These are phyloP conservation scores for Austroboletus rostrupii DNA, from an alignment of 1,284 basidiomycete genomes.

Conservation along the genomic window DNA sequence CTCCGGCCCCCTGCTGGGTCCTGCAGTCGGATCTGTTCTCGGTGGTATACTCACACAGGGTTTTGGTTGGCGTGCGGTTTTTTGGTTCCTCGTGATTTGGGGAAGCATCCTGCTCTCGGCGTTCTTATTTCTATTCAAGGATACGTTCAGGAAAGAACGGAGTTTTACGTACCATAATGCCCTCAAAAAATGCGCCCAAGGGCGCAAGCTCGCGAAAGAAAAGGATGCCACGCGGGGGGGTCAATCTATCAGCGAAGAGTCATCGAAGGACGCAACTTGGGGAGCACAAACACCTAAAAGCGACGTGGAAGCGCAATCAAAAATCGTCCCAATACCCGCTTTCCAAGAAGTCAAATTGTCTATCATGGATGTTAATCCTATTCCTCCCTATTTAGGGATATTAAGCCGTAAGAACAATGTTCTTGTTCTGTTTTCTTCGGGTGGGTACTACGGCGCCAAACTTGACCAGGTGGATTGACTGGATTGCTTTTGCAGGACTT, in stretches of 20 bases:
- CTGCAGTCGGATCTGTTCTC: constrained; percentile 66
- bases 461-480: constrained; percentile 40
- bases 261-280: too few species aligned
- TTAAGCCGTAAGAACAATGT: constrained; percentile 19
- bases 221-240: constrained; percentile 10
- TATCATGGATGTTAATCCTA: constrained; percentile 21
- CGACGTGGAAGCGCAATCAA: constrained; percentile 23
- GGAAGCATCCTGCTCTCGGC: constrained; percentile 52
- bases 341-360: constrained; percentile 35
- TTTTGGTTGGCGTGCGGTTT: constrained; percentile 75
- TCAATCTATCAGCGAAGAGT: constrained; percentile 33
- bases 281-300: background rate
- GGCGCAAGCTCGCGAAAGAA: constrained; percentile 3
- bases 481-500: constrained; percentile 50
- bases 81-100: constrained; percentile 78
- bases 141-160: constrained; percentile 78
- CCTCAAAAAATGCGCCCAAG: constrained; percentile 27
- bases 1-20: constrained; percentile 56
- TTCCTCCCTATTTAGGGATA: constrained; percentile 17
- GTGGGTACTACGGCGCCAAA: constrained; percentile 5
- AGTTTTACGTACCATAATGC: constrained; percentile 73
- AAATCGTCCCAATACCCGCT: constrained; percentile 1
- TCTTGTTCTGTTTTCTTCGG: constrained; percentile 16
- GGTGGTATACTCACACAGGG: constrained; percentile 69
- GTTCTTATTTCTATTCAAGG: constrained; percentile 71